phyloP scores from a whole-genome alignment of 2,329 filamentous ascomycete species.

The Talaromyces sp. region DNA sequence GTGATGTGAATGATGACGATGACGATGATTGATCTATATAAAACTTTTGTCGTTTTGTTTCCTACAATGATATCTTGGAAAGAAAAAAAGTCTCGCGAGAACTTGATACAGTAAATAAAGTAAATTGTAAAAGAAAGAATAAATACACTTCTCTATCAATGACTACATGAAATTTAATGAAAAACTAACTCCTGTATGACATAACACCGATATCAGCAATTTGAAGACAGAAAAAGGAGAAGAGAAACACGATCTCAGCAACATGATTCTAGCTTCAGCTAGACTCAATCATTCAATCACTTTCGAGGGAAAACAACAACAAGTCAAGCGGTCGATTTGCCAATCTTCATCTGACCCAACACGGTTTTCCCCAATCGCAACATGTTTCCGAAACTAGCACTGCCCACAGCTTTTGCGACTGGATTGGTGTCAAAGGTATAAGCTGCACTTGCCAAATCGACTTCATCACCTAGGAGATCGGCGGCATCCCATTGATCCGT shows the following conservation, averaged over 20 bases:
- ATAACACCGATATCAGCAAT: neutral
- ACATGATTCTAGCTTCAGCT: neutral
- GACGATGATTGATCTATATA: conserved; percentile 27
- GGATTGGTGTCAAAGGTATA: conserved; percentile 11
- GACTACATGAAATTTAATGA: neutral
- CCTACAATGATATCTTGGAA: neutral
- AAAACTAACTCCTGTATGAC: neutral
- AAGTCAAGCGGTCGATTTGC: neutral
- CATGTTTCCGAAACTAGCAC: conserved; percentile 22
- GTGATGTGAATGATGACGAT: conserved; percentile 56
- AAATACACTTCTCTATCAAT: neutral
- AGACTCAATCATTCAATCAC: neutral
- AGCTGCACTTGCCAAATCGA: conserved; percentile 7
- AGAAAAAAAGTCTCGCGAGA: neutral
- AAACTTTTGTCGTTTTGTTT: neutral
- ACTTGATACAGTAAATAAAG: neutral
- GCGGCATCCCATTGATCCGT: conserved; percentile 25
- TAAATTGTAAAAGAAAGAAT: neutral
- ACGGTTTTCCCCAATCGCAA: conserved; percentile 27
- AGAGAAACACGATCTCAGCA: neutral
- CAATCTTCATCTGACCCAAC: conserved; percentile 4
- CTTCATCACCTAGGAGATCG: conserved; percentile 26
- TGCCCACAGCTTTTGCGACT: conserved; percentile 23
- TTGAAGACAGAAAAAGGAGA: neutral
- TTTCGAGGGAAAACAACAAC: too few species aligned